These are phyloP conservation scores for Botrytis galanthina DNA, from an alignment of 2,329 filamentous ascomycete species.

Conservation along the genomic window DNA sequence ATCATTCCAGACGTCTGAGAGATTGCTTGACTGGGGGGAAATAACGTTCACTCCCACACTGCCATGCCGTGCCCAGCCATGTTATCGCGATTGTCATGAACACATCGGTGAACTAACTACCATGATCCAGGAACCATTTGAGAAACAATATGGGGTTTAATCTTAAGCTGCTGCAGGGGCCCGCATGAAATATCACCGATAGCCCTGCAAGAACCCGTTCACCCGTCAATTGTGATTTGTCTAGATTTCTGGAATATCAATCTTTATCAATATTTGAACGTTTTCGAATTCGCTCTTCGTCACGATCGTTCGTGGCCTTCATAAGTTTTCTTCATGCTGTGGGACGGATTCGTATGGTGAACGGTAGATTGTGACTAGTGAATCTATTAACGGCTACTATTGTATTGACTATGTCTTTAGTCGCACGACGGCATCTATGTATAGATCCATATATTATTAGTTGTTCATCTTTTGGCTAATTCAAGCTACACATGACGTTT, in stretches of 20 bases:
- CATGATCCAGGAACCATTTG: neutral
- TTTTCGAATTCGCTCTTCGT: neutral
- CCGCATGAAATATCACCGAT: neutral
- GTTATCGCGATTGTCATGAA: slow-evolving; percentile 3
- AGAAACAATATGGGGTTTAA: slow-evolving; percentile 5
- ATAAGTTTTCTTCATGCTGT: neutral
- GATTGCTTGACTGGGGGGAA: neutral
- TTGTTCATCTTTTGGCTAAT: neutral
- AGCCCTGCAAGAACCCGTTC: neutral
- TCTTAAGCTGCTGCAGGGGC: neutral
- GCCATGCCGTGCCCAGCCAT: neutral
- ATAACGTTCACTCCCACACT: neutral
- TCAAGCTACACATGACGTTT: neutral
- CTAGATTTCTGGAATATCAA: slow-evolving; percentile 1
- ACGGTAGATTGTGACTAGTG: neutral
- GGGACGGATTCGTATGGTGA: neutral
- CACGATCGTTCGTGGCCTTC: neutral
- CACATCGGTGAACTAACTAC: neutral
- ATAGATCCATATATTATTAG: neutral
- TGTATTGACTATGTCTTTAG: neutral
- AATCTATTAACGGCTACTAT: neutral
- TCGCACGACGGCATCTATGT: neutral
- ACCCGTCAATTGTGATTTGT: neutral
- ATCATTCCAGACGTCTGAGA: neutral
- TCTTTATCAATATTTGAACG: neutral